A percentile compares a stretch with the other conserved stretches of the same genome.
phyloP scores from a whole-genome alignment of 176 grass and related monocot genomes.

The Calamus simplicifolius region DNA sequence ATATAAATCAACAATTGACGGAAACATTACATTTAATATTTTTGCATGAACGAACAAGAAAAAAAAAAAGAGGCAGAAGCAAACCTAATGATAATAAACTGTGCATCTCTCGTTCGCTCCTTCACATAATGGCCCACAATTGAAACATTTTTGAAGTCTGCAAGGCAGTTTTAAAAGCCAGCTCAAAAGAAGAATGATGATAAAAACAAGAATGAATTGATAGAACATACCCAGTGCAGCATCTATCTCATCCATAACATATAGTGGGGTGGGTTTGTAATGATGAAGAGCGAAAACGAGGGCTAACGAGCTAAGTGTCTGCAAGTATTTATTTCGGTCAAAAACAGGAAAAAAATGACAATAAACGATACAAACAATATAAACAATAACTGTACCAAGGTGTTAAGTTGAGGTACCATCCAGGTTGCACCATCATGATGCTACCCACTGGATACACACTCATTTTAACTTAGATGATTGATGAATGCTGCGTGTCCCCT shows the following conservation, averaged over 20 bases:
- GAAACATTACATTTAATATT: too few species aligned
- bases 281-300: constrained; percentile 98
- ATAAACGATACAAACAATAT: too few species aligned
- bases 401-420: too few species aligned
- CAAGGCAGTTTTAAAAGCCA: constrained; percentile 7
- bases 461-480: too few species aligned
- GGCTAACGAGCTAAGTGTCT: constrained; percentile 93
- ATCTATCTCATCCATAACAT: constrained; percentile 99
- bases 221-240: constrained; percentile 73
- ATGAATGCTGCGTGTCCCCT: too few species aligned
- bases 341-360: too few species aligned
- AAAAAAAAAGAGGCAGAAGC: too few species aligned
- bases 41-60: too few species aligned
- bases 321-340: not conserved
- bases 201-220: not conserved
- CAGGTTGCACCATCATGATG: too few species aligned
- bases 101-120: constrained; percentile 92
- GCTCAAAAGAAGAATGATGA: not conserved
- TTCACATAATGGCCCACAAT: constrained; percentile 98
- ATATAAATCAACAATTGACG: too few species aligned
- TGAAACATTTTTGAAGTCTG: constrained; percentile 98
- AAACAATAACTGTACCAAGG: too few species aligned
- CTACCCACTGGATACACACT: too few species aligned
- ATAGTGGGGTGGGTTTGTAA: constrained; percentile 95
- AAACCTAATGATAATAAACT: constrained; percentile 98